Evolutionary conservation across 2,329 filamentous ascomycete genomes (phyloP).

Genomic region (Hymenoscyphus fraxineus): DNA sequence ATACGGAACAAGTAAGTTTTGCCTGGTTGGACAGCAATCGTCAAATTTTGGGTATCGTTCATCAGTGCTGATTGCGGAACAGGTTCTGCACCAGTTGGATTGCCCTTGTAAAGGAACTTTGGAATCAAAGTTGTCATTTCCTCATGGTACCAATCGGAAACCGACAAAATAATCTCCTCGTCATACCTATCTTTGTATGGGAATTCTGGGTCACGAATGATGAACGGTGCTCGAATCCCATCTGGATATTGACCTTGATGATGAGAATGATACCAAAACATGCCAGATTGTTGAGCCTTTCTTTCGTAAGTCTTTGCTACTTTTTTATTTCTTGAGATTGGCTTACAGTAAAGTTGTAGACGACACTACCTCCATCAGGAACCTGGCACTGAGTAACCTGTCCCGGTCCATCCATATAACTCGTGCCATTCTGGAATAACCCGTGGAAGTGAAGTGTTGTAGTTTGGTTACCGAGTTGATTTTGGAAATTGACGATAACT

Average conservation of each 20-base stretch:
- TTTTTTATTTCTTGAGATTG: neutral
- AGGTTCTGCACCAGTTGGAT: conserved; percentile 51
- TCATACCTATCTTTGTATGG: conserved; percentile 48
- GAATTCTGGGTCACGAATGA: conserved; percentile 50
- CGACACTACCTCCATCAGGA: conserved; percentile 59
- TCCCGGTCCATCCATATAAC: conserved; percentile 63
- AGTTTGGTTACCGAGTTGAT: conserved; percentile 48
- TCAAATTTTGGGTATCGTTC: conserved; percentile 64
- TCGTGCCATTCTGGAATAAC: conserved; percentile 64
- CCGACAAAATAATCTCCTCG: conserved; percentile 51
- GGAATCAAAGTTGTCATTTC: conserved; percentile 48
- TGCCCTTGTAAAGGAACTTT: conserved; percentile 37
- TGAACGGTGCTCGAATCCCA: conserved; percentile 52
- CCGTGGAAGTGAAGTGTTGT: conserved; percentile 70
- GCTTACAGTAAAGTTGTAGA: conserved; percentile 62
- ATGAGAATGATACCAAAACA: conserved; percentile 73
- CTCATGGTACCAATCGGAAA: conserved; percentile 60
- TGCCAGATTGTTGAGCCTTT: conserved; percentile 60
- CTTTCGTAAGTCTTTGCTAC: neutral
- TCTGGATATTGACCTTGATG: conserved; percentile 54
- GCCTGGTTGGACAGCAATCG: conserved; percentile 56
- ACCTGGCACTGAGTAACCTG: conserved; percentile 67
- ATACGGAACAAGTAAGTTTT: conserved; percentile 72
- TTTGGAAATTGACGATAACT: conserved; percentile 41
- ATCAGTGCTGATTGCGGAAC: conserved; percentile 66